A percentile compares a stretch with the other conserved stretches of the same genome.
These are phyloP conservation scores for Diplodia scrobiculata DNA, from an alignment of 2,329 filamentous ascomycete genomes.

Conservation along the genomic window DNA sequence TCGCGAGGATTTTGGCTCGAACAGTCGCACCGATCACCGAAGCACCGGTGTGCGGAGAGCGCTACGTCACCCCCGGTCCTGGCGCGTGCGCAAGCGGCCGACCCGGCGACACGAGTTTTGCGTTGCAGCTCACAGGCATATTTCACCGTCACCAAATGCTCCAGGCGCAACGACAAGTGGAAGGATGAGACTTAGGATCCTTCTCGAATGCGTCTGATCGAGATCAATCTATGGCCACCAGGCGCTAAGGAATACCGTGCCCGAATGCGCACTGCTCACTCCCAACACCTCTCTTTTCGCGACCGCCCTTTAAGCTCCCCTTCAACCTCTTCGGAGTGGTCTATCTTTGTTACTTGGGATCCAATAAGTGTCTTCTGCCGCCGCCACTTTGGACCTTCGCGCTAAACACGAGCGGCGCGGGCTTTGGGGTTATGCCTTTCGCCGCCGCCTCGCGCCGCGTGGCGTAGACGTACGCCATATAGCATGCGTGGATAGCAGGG, in stretches of 20 bases:
- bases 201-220: background rate
- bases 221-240: background rate
- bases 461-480: slow-evolving; percentile 81
- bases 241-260: background rate
- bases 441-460: slow-evolving; percentile 67
- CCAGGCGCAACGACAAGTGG: too few relatives aligned
- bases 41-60: slow-evolving; percentile 11
- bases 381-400: slow-evolving; percentile 61
- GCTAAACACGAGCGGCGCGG: slow-evolving; percentile 71
- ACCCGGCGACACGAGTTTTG: slow-evolving; percentile 2
- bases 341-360: too few relatives aligned
- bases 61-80: slow-evolving; percentile 8
- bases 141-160: background rate
- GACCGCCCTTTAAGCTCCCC: background rate
- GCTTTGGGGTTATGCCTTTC: slow-evolving; percentile 56
- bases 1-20: slow-evolving; percentile 5
- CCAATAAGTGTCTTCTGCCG: background rate
- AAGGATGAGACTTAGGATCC: too few relatives aligned
- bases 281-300: background rate
- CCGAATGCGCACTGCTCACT: background rate
- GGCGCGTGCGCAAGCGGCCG: background rate
- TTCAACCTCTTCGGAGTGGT: background rate
- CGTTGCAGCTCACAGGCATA: background rate
- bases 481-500: slow-evolving; percentile 72
- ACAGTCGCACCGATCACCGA: slow-evolving; percentile 11